Evolutionary conservation across 768 basidiomycete species (phyloP), one percentile per base, ranked within the genome.

Genomic region (Collybia mongolica): DNA sequence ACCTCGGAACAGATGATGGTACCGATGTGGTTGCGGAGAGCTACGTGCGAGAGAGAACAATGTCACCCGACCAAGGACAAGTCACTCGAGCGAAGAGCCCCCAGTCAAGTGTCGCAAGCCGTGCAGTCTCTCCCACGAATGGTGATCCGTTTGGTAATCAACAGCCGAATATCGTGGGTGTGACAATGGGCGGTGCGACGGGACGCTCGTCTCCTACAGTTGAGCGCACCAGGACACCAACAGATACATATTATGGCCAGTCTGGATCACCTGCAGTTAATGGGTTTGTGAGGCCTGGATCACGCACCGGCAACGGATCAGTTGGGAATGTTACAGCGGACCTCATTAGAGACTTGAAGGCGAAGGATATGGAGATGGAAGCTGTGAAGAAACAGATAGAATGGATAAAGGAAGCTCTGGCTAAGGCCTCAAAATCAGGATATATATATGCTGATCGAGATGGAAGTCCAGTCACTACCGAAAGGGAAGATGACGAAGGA

Each of bases 361-460:
- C 79, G 29, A 93, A 88, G 64, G 93, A 95, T 55, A 72, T 75
- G 32, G 93, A 96, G 65, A 63, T 97, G 40, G 91, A 93, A 55
- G 73, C 73, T 40, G 68, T 88, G 56, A 86, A 83, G 76, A 82
- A 82, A 62, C 82, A 90, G 56, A 85, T 93, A 72, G 71, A 72
- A 29, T 97, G 96, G 88, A 86, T 98, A 84, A 85, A 82, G 62
- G 83, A 84, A 40, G 87, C 90, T 1, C 68, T 99, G 41, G 69
- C 72, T 4, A 81, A 85, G 60, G 96, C 96, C 0, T 76, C 80
- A 20, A 80, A 83, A 45, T 74, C 86, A 45, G 96, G 96, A 3
- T 98, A 88, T 66, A 73, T 89, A 15, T 81, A 84, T 57, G 68
- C 76, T 32, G 80, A 79, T 44, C 67, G 71, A 48, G 65, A 65